These are phyloP conservation scores for Euphorbia lathyris DNA, from an alignment of 345 rosid genomes.

Conservation along the genomic window DNA sequence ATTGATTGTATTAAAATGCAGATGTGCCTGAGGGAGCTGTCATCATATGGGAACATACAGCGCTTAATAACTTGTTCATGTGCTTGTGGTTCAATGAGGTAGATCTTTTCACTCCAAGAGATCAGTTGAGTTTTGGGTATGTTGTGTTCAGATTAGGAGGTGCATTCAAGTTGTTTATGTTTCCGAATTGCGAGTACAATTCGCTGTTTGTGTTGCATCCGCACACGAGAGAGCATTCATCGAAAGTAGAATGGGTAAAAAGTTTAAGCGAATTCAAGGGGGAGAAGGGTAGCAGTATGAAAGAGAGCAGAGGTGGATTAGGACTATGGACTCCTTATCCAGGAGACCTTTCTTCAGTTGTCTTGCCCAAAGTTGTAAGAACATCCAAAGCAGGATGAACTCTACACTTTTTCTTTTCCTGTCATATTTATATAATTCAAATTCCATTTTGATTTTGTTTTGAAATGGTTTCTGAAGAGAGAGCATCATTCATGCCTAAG, in stretches of 20 bases:
- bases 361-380: too few species aligned
- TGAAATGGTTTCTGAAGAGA: too few species aligned
- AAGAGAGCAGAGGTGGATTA: too few species aligned
- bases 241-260: slow-evolving; percentile 95
- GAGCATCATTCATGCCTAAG: too few species aligned
- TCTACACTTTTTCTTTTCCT: too few species aligned
- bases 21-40: slow-evolving; percentile 99
- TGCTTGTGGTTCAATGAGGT: slow-evolving; percentile 99
- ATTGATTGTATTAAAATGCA: slow-evolving; percentile 29
- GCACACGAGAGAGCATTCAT: slow-evolving; percentile 94
- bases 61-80: slow-evolving; percentile 71
- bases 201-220: too few species aligned
- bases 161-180: slow-evolving; percentile 74
- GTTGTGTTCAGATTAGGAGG: slow-evolving; percentile 69
- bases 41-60: slow-evolving; percentile 82
- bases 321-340: slow-evolving; percentile 97
- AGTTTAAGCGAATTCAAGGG: slow-evolving; percentile 68
- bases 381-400: too few species aligned
- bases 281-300: slow-evolving; percentile 72
- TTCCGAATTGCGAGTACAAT: slow-evolving; percentile 92
- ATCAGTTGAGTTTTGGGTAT: slow-evolving; percentile 94
- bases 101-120: slow-evolving; percentile 92
- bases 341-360: slow-evolving; percentile 65
- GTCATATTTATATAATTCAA: too few species aligned
- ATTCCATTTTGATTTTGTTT: too few species aligned